phyloP scores from a whole-genome alignment of 2,329 filamentous ascomycete species.

The Neofusicoccum cordaticola region DNA sequence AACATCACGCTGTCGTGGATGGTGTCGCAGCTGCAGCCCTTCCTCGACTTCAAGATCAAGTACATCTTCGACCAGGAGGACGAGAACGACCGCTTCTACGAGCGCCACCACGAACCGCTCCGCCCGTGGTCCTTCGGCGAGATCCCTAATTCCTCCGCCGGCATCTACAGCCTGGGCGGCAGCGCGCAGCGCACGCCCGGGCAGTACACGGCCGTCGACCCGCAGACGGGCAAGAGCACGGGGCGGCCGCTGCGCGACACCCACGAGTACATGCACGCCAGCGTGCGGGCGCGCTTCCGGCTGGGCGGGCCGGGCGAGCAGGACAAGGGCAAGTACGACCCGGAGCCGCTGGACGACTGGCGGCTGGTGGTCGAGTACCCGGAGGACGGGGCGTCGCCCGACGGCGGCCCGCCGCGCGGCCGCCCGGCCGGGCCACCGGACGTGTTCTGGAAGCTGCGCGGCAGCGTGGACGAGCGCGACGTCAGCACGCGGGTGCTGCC shows the following conservation, averaged over 20 bases:
- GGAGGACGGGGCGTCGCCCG: slow-evolving; percentile 37
- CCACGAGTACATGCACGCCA: slow-evolving; percentile 53
- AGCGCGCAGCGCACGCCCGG: slow-evolving; percentile 46
- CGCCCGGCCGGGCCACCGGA: slow-evolving; percentile 26
- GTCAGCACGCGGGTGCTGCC: slow-evolving; percentile 40
- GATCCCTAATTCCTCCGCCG: slow-evolving; percentile 43
- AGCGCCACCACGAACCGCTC: slow-evolving; percentile 27
- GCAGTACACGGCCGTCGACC: slow-evolving; percentile 46
- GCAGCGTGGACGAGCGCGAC: slow-evolving; percentile 25
- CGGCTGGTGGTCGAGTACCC: slow-evolving; percentile 46
- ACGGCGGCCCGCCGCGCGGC: background rate
- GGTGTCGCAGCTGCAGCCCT: slow-evolving; percentile 51
- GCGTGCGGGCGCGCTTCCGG: slow-evolving; percentile 44
- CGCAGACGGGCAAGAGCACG: slow-evolving; percentile 41
- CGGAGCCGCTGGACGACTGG: slow-evolving; percentile 46
- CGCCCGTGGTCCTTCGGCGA: slow-evolving; percentile 51
- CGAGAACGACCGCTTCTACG: slow-evolving; percentile 7
- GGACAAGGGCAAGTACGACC: slow-evolving; percentile 47
- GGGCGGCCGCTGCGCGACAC: slow-evolving; percentile 46
- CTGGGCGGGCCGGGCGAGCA: slow-evolving; percentile 46
- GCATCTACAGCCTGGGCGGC: slow-evolving; percentile 48
- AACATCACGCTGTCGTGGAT: slow-evolving; percentile 58
- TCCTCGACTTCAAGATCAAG: slow-evolving; percentile 48
- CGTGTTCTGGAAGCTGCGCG: slow-evolving; percentile 42
- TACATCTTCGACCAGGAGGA: slow-evolving; percentile 44